Base-by-base conservation (phyloP, 192 early-diverging fungal species). In the Irineochytrium annulatum region DNA sequence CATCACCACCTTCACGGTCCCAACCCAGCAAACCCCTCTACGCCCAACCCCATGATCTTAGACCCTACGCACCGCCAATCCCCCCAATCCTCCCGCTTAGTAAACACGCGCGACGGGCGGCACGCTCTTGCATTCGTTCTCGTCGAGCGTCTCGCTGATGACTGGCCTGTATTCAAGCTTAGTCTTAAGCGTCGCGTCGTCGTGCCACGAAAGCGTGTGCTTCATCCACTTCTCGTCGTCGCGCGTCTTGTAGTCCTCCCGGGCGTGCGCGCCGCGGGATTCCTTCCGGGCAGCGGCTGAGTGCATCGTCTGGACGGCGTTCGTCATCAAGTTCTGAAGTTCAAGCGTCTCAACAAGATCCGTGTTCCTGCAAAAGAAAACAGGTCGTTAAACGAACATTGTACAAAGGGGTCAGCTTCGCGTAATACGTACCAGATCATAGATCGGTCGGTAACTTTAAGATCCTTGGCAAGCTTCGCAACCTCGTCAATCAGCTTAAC, bases 201-300 rank as follows among this genome's bases (percentile, higher is more conserved):
- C 77, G 80, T 93, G 88, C 82, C 86, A 94, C 41, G 96, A 94
- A 44, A 98, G 81, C 55, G 93, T 94, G 82, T 98, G 96, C 86
- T 96, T 97, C 93, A 95, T 94, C 94, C 93, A 98, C 66, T 93
- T 79, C 54, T 78, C 71, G 73, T 98, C 96, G 77, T 95, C 84
- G 71, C 94, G 91, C 3, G 86, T 86, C 43, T 63, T 62, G 70
- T 68, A 97, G 80, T 99, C 96, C 76, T 96, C 93, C 72, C 93
- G 92, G 26, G 93, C 92, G 77, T 99, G 96, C 29, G 94, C 94
- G 70, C 96, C 96, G 63, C 96, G 92, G 17, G 91, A 93, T 77
- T 99, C 96, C 78, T 95, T 97, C 65, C 96, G 91, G 43, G 86
- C 89, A 29, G 80, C 84, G 41, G 96, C 96, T 69, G 76, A 78